Conservation (phyloP, 495 filamentous ascomycete genomes). For the Elaphomyces granulatus region DNA sequence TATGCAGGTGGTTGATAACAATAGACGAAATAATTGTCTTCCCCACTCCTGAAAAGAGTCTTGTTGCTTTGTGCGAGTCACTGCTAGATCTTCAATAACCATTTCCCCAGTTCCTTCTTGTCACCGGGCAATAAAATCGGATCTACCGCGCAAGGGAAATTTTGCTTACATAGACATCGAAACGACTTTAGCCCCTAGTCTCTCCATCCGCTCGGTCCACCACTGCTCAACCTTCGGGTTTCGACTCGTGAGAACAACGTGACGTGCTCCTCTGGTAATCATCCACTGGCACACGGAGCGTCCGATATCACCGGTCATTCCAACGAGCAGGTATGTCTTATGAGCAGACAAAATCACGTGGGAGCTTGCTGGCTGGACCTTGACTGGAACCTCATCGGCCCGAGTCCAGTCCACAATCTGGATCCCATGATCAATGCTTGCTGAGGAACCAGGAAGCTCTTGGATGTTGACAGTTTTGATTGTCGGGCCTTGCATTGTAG, state of each 20-base stretch:
- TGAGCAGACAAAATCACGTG: conserved; percentile 9
- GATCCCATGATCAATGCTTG: background rate
- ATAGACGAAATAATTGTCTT: too few relatives aligned
- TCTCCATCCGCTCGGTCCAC: conserved; percentile 19
- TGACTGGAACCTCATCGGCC: conserved; percentile 3
- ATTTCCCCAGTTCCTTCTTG: conserved; percentile 10
- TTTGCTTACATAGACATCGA: conserved; percentile 7
- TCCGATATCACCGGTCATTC: conserved; percentile 15
- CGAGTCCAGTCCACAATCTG: conserved; percentile 9
- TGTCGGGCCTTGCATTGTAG: too few relatives aligned
- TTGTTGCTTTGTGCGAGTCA: background rate
- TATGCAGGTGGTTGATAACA: too few relatives aligned
- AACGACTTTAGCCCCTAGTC: background rate
- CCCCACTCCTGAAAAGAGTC: conserved; percentile 3
- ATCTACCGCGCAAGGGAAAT: conserved; percentile 6
- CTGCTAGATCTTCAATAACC: too few relatives aligned
- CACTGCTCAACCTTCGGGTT: conserved; percentile 29
- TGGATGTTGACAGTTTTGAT: too few relatives aligned
- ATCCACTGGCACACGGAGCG: conserved; percentile 15
- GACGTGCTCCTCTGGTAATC: conserved; percentile 8
- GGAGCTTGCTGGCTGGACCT: too few relatives aligned
- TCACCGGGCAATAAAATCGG: conserved; percentile 1
- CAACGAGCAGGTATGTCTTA: conserved; percentile 14
- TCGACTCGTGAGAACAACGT: conserved; percentile 29
- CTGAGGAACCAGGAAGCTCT: too few relatives aligned